Evolutionary conservation across 2,329 filamentous ascomycete genomes (phyloP).

Genomic region (Fonsecaea erecta): DNA sequence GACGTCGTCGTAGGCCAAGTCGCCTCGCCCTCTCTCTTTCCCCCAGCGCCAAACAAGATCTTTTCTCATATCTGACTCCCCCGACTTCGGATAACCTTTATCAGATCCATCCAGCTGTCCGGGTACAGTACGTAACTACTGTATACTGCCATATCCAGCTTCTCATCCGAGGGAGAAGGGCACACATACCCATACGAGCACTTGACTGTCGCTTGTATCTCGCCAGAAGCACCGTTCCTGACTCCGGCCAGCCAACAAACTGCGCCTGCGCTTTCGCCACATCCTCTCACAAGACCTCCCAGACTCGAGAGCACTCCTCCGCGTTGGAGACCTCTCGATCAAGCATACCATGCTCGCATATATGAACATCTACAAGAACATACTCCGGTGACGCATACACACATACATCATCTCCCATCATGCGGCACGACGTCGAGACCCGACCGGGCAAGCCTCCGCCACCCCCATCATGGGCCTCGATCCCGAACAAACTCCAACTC

Average conservation of each 20-base stretch:
- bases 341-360: constrained; percentile 10
- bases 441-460: constrained; percentile 21
- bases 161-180: not conserved
- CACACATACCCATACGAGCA: constrained; percentile 17
- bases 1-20: not conserved
- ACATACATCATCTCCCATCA: constrained; percentile 1
- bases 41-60: not conserved
- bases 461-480: constrained; percentile 64
- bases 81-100: constrained; percentile 4
- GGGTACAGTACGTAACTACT: not conserved
- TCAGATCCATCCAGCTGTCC: not conserved
- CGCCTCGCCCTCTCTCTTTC: too few species aligned
- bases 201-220: constrained; percentile 25
- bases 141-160: not conserved
- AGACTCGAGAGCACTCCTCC: not conserved
- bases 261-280: not conserved
- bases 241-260: not conserved
- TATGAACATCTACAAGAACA: not conserved
- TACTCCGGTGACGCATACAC: constrained; percentile 11
- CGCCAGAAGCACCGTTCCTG: constrained; percentile 2
- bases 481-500: constrained; percentile 73
- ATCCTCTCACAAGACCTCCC: not conserved
- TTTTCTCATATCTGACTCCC: not conserved
- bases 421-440: constrained; percentile 23
- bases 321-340: not conserved